Percentiles rank a stretch among this genome's conserved stretches.
Evolutionary conservation across 1,284 basidiomycete species (phyloP).

Genomic region (Fomitopsis betulina): DNA sequence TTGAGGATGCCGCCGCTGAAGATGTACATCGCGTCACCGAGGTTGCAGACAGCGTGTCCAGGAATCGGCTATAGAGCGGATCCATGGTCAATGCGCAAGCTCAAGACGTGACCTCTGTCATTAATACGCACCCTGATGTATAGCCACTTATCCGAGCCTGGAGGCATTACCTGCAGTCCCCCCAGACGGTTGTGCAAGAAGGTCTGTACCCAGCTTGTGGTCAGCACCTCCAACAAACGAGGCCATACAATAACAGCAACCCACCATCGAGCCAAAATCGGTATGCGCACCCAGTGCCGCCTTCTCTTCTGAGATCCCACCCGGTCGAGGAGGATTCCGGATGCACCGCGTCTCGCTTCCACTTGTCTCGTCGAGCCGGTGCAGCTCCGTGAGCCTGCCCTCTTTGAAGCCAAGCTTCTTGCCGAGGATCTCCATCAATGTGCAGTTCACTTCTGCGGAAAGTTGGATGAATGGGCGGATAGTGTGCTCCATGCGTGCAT

Average conservation of each 20-base stretch:
- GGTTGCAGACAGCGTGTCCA: constrained; percentile 29
- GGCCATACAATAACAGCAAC: too few species aligned
- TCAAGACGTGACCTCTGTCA: too few species aligned
- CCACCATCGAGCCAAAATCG: constrained; percentile 31
- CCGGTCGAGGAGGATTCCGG: constrained; percentile 18
- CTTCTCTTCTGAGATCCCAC: constrained; percentile 14
- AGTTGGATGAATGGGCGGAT: constrained; percentile 26
- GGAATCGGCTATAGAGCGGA: constrained; percentile 19
- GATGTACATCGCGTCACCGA: constrained; percentile 34
- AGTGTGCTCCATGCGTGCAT: constrained; percentile 20
- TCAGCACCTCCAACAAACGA: too few species aligned
- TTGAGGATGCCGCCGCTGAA: constrained; percentile 34
- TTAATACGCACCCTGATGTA: constrained; percentile 47
- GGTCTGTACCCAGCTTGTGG: constrained; percentile 36
- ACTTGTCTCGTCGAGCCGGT: constrained; percentile 19
- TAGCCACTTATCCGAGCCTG: constrained; percentile 58
- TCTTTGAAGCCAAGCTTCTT: constrained; percentile 20
- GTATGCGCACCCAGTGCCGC: constrained; percentile 27
- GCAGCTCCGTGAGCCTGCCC: constrained; percentile 5
- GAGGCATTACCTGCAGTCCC: constrained; percentile 63
- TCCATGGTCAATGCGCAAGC: neutral
- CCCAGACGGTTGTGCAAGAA: constrained; percentile 66
- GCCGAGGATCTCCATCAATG: constrained; percentile 29
- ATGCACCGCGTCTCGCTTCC: constrained; percentile 33
- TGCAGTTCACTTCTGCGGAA: constrained; percentile 26